A percentile compares a stretch with the other conserved stretches of the same genome.
These are phyloP conservation scores for Lasiodiplodia citricola DNA, from an alignment of 2,329 filamentous ascomycete genomes.

Conservation along the genomic window DNA sequence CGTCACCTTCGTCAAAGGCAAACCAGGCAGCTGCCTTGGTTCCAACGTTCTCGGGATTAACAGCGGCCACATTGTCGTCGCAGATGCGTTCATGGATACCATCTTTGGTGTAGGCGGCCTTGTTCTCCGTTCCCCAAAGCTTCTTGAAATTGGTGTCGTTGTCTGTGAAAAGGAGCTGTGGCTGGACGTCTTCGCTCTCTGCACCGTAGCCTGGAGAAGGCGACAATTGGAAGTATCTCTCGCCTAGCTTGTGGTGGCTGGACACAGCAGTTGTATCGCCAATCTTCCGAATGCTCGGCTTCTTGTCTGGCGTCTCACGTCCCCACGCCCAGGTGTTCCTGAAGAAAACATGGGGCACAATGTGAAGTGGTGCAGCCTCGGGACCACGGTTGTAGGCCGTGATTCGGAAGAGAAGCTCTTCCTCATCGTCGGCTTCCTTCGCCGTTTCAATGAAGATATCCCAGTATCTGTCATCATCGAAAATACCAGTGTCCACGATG, in stretches of 20 bases:
- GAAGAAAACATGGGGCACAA: constrained; percentile 95
- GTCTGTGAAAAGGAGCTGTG: constrained; percentile 87
- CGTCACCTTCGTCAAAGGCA: constrained; percentile 85
- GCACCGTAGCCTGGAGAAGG: constrained; percentile 85
- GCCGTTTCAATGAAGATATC: constrained; percentile 97
- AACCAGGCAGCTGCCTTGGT: constrained; percentile 95
- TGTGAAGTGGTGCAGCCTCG: constrained; percentile 88
- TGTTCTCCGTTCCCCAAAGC: constrained; percentile 77
- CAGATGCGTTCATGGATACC: constrained; percentile 91
- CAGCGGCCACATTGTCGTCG: constrained; percentile 75
- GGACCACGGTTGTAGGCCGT: constrained; percentile 96
- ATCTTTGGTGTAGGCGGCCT: constrained; percentile 87
- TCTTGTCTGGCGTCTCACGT: constrained; percentile 73
- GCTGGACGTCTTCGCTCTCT: constrained; percentile 81
- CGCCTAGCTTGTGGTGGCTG: constrained; percentile 79
- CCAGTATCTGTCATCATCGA: constrained; percentile 91
- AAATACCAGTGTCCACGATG: constrained; percentile 84
- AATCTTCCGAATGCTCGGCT: constrained; percentile 75
- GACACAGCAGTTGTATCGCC: constrained; percentile 73
- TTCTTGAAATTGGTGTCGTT: constrained; percentile 88
- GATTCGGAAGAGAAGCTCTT: constrained; percentile 90
- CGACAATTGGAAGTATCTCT: constrained; percentile 82
- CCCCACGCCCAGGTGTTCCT: constrained; percentile 98
- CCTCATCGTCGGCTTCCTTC: constrained; percentile 89
- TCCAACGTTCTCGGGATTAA: constrained; percentile 80